Evolutionary conservation across 257 asterid species (phyloP).

Genomic region (Solanum ossicruentum): DNA sequence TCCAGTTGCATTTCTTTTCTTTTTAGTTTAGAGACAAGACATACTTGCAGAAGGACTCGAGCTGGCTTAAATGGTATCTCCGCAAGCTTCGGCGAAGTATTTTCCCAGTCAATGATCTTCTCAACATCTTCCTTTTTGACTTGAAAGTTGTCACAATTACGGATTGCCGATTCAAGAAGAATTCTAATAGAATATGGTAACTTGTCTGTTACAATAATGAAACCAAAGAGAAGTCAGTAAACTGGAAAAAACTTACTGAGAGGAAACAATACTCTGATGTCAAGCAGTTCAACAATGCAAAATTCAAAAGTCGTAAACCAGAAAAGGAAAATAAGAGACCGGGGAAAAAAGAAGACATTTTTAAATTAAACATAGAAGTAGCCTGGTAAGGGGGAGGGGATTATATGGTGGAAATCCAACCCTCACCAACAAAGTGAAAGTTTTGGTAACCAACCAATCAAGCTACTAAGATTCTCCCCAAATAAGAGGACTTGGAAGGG

Average conservation of each 20-base stretch:
- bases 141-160: conserved; percentile 94
- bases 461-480: not conserved
- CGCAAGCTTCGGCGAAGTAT: conserved; percentile 68
- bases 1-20: not conserved
- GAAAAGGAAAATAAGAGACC: not conserved
- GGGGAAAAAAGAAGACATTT: not conserved
- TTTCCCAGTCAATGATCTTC: conserved; percentile 93
- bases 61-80: conserved; percentile 98
- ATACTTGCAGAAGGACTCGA: conserved; percentile 87
- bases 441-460: not conserved
- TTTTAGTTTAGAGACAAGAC: not conserved
- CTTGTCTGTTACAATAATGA: conserved; percentile 42
- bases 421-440: not conserved
- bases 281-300: not conserved
- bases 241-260: not conserved
- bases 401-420: not conserved
- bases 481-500: not conserved
- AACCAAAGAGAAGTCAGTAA: not conserved
- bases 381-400: not conserved
- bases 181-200: conserved; percentile 89
- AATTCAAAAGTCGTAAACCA: not conserved
- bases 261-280: not conserved
- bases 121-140: conserved; percentile 82
- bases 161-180: conserved; percentile 90
- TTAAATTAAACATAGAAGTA: not conserved